Evolutionary conservation across 2,329 filamentous ascomycete genomes (phyloP), one percentile per base, ranked within the genome.

Genomic region (Pseudogymnoascus sp.): DNA sequence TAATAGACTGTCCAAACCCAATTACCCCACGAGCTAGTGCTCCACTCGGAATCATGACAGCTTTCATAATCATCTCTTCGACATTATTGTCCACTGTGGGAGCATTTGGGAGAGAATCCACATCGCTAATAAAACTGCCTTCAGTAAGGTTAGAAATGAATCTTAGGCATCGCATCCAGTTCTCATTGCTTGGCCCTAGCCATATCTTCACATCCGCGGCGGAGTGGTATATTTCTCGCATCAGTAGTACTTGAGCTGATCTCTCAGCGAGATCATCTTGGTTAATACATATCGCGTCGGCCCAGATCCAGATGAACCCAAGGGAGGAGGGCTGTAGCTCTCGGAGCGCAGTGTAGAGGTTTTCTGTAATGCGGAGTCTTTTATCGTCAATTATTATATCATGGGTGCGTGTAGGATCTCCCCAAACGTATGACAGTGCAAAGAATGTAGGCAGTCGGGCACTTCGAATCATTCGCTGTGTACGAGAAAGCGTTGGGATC

Each of bases 261-360:
- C 62, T 42, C 42, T 67, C 64, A 16, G 12, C 23, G 7, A 52
- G 14, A 38, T 65, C 49, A n/a, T 59, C 33, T 58, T 66, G 65
- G 30, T 64, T 61, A 19, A 65, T 66, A 45, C 63, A 65, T 2
- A 66, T 38, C 12, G 65, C 61, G 49, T 66, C 64, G 8, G 59
- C 60, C 65, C 65, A 67, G 33, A 67, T n/a, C 5, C 42, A 42
- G 22, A 52, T 14, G 14, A 22, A n/a, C 2, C 38, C 28, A 5
- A 38, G 11, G 9, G 41, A n/a, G 11, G 49, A 19, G 38, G 25
- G 38, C 28, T 63, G 62, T 5, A 64, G 28, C n/a, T 30, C 28
- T 45, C 42, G 55, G 36, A 65, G 55, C 7, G 62, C 64, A 23
- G 45, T 35, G 38, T 63, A 61, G 2, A 65, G 52, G 25, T 52